Evolutionary conservation across 371 early-diverging fungal species (phyloP), one percentile per base, ranked within the genome.

Genomic region (Mortierella sp.): DNA sequence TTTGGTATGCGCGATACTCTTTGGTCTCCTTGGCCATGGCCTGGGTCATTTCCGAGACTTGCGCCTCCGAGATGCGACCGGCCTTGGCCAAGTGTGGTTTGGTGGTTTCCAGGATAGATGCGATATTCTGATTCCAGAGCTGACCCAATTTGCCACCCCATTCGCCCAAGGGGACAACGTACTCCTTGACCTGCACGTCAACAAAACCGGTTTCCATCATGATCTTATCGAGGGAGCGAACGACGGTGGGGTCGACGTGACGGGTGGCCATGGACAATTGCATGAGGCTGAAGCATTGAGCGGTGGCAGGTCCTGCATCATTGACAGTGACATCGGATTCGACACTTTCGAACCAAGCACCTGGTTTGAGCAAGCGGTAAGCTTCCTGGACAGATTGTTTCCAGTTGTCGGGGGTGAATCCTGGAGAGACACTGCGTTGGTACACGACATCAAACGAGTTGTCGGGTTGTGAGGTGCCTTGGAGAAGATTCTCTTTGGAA

Each of bases 351-450:
- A 76, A 67, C 46, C 61, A 80, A 8, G 71, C 80, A 18, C 69
- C 72, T 3, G 72, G 72, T n/a, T 71, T 71, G 28, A 71, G 34
- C 18, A 80, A n/a, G 10, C 80, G 68, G 26, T 27, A 61, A 9
- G 68, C 69, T 27, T 80, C 78, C 9, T 53, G 43, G 10, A 80
- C 49, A 0, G 67, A 57, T 1, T 56, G 55, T 6, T 73, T 51
- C 58, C 82, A 66, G 24, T 85, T 67, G 18, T 78, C 68, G 0
- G 71, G 70, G 6, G 84, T 81, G 50, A 86, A 65, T 21, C 79
- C 80, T 7, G 71, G 48, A 1, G 85, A 54, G 61, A 87, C 80
- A 51, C 66, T 71, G 14, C 80, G 71, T 23, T 65, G 65, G 21
- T 68, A 67, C 23, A 65, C 80, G 1, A 78, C 58, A 53, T 80